Base-by-base conservation (phyloP, 2,329 filamentous ascomycete genomes). In the Curvularia hawaiiensis region DNA sequence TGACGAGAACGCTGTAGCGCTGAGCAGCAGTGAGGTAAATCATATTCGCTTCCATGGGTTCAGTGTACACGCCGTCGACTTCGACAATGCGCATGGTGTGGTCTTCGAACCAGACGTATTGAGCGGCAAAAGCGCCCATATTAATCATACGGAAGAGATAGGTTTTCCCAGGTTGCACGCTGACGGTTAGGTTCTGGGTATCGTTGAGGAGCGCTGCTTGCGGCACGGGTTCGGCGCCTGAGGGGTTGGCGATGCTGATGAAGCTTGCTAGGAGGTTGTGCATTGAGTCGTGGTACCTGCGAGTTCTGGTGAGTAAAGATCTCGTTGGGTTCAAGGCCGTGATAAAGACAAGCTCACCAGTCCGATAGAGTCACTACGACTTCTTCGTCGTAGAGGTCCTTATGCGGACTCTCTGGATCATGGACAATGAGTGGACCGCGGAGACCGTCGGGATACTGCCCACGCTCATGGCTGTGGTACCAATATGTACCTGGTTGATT, bases 91-190 rank as follows among this genome's bases (percentile, higher is more conserved):
- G 79, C 71, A 90, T 86, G 11, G 77, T 79, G 63, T 91, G 89
- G 49, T 85, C 84, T 62, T 92, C 89, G 45, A 91, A 80, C 68
- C 85, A 86, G 28, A 92, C 82, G 67, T 91, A 88, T 60, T 91
- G 89, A 68, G 87, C 70, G 2, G 88, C 88, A 67, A 90, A 90
- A 0, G 86, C 88, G 11, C 87, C 89, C 9, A 88, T 83, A 60
- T 92, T 91, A 61, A 90, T 79, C 62, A 92, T 81, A 14, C 89
- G 84, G 48, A 92, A 76, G 43, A 88, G 83, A 63, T 92, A 90
- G 1, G 80, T 82, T 49, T 83, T 81, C 2, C 83, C 82, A 1
- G 82, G 79, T n/a, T 80, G 69, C 12, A 83, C 75, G 5, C 75
- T 64, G 28, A 83, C 63, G 8, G 71, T 75, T 10, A 82, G 61